These are phyloP conservation scores for Kondoa malvinella DNA, from an alignment of 768 basidiomycete genomes.

Conservation along the genomic window DNA sequence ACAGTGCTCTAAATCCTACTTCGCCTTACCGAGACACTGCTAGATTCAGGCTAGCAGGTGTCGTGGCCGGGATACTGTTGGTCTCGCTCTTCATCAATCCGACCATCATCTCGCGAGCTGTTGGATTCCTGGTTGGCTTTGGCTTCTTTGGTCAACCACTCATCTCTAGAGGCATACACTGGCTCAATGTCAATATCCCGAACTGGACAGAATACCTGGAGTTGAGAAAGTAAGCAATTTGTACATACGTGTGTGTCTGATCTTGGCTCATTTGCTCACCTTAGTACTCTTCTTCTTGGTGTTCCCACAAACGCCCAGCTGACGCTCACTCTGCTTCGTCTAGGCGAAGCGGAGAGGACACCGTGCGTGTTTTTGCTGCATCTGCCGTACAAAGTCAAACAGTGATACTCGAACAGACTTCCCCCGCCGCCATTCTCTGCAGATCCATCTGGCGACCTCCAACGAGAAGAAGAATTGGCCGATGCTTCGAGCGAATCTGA, in stretches of 20 bases:
- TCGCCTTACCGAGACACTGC: conserved; percentile 32
- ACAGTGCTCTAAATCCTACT: conserved; percentile 34
- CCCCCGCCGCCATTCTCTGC: too few species aligned
- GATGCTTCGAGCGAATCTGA: too few species aligned
- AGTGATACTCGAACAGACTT: too few species aligned
- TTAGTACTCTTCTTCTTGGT: conserved; percentile 33
- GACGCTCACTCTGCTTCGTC: conserved; percentile 35
- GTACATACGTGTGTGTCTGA: background rate
- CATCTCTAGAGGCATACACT: conserved; percentile 27
- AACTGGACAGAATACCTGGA: conserved; percentile 34
- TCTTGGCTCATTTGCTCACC: too few species aligned
- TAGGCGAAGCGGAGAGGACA: conserved; percentile 33
- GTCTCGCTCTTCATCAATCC: conserved; percentile 30
- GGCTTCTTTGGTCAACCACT: conserved; percentile 37
- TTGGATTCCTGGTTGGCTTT: conserved; percentile 32
- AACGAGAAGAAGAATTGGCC: too few species aligned
- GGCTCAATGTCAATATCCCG: conserved; percentile 32
- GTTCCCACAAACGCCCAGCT: conserved; percentile 39
- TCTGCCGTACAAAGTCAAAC: too few species aligned
- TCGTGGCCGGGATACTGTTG: conserved; percentile 29
- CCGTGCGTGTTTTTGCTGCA: too few species aligned
- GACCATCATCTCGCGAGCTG: conserved; percentile 29
- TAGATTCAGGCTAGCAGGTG: conserved; percentile 30
- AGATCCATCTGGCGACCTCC: too few species aligned
- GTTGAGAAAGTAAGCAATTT: conserved; percentile 32